Conservation (phyloP, 192 early-diverging fungal species). For the Pilaira anomala region DNA sequence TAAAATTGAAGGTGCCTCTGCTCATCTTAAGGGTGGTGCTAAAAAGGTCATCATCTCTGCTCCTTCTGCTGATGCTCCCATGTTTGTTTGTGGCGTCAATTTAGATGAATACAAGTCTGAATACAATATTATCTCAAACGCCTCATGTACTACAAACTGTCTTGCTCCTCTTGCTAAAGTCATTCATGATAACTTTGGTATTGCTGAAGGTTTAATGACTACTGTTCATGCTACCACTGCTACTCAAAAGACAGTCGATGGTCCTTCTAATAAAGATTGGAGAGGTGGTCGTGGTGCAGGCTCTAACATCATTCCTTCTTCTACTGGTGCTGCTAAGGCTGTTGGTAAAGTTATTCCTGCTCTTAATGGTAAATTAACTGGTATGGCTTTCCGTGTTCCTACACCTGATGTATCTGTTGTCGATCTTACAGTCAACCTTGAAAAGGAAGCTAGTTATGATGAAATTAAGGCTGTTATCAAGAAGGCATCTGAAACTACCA, state of each 20-base stretch:
- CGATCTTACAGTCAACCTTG: conserved; percentile 91
- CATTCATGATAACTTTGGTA: conserved; percentile 93
- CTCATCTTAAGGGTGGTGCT: conserved; percentile 89
- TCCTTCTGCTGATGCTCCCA: conserved; percentile 94
- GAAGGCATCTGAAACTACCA: conserved; percentile 69
- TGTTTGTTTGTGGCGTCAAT: conserved; percentile 99
- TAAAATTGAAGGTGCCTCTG: conserved; percentile 79
- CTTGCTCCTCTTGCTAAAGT: conserved; percentile 97
- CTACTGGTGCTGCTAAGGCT: conserved; percentile 98
- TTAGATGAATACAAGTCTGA: conserved; percentile 84
- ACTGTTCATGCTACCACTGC: conserved; percentile 98
- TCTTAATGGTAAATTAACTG: conserved; percentile 84
- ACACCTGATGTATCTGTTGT: conserved; percentile 96
- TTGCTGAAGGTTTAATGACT: conserved; percentile 97
- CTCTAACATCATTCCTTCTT: conserved; percentile 95
- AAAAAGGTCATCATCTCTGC: conserved; percentile 99
- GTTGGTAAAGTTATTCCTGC: conserved; percentile 97
- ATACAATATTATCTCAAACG: conserved; percentile 93
- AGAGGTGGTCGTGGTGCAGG: conserved; percentile 93
- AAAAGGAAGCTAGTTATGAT: conserved; percentile 89
- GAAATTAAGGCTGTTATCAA: conserved; percentile 88
- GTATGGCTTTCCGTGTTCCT: conserved; percentile 97
- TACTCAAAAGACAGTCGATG: conserved; percentile 99
- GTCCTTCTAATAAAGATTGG: conserved; percentile 97
- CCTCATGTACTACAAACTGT: conserved; percentile 99